Conservation (phyloP, 345 rosid species). For the Ceriops decandra region DNA sequence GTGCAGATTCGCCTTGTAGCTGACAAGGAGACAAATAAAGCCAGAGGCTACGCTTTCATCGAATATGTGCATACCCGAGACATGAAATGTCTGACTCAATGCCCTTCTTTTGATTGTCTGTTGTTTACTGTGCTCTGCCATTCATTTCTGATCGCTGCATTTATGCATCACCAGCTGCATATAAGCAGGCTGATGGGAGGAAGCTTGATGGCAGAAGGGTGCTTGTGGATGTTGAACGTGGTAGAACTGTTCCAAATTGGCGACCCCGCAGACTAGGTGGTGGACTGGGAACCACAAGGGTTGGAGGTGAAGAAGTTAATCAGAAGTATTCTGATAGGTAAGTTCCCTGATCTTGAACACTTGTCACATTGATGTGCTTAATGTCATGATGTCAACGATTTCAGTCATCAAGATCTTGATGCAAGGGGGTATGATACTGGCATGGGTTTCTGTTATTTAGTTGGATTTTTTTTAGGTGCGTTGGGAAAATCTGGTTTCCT, state of each 20-base stretch:
- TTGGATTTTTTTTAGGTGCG: background rate
- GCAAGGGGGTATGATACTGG: background rate
- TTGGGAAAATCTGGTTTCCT: background rate
- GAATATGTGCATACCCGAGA: conserved; percentile 94
- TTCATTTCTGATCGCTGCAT: conserved; percentile 13
- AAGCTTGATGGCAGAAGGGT: conserved; percentile 98
- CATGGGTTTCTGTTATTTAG: background rate
- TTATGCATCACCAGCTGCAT: conserved; percentile 58
- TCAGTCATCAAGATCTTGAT: background rate
- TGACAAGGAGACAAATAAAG: conserved; percentile 71
- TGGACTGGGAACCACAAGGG: conserved; percentile 94
- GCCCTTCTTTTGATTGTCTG: background rate
- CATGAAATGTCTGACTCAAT: conserved; percentile 68
- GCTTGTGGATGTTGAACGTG: conserved; percentile 97
- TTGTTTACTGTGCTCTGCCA: background rate
- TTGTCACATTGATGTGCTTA: background rate
- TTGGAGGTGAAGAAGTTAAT: conserved; percentile 76
- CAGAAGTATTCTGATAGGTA: conserved; percentile 48
- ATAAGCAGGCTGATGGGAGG: conserved; percentile 98
- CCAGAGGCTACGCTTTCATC: conserved; percentile 94
- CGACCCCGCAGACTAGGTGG: conserved; percentile 99
- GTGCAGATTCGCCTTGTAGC: conserved; percentile 75
- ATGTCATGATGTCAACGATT: background rate
- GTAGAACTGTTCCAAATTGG: conserved; percentile 99
- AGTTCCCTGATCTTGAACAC: background rate